Percentiles rank a stretch among this genome's conserved stretches.
Conservation (phyloP, 2,329 filamentous ascomycete species). For the Pseudocercospora macadamiae region DNA sequence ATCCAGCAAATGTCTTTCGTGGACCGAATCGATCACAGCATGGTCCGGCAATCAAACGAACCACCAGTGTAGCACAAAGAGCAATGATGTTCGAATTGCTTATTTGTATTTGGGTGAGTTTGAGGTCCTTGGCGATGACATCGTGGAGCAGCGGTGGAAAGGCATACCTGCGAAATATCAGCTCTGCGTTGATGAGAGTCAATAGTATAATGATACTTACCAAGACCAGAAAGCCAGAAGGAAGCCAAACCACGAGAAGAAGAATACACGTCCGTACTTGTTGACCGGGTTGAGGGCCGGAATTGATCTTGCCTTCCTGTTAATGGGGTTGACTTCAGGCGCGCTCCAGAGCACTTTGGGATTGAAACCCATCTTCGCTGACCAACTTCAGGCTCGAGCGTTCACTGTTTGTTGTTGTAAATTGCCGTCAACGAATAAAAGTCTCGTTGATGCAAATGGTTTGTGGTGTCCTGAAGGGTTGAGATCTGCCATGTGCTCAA, state of each 20-base stretch:
- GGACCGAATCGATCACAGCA: constrained; percentile 85
- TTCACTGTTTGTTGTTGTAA: background rate
- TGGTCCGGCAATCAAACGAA: constrained; percentile 77
- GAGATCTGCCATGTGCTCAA: background rate
- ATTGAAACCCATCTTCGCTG: constrained; percentile 25
- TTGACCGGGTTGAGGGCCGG: constrained; percentile 78
- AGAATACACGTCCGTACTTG: constrained; percentile 82
- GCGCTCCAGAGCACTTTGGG: constrained; percentile 47
- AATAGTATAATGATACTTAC: constrained; percentile 41
- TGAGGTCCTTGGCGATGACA: constrained; percentile 78
- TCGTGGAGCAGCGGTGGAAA: constrained; percentile 81
- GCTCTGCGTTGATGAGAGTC: background rate
- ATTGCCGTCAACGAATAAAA: background rate
- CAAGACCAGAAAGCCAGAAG: constrained; percentile 87
- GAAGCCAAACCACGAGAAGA: constrained; percentile 86
- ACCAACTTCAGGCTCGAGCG: too few relatives aligned
- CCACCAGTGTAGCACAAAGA: constrained; percentile 71
- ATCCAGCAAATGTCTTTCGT: constrained; percentile 75
- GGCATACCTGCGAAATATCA: constrained; percentile 68
- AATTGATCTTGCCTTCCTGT: constrained; percentile 77
- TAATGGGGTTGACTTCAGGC: constrained; percentile 81
- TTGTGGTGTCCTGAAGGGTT: background rate
- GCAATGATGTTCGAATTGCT: constrained; percentile 91
- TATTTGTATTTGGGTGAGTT: constrained; percentile 70
- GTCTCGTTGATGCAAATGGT: background rate